phyloP scores from a whole-genome alignment of 176 grass and related monocot species.

The Elaeis guineensis region DNA sequence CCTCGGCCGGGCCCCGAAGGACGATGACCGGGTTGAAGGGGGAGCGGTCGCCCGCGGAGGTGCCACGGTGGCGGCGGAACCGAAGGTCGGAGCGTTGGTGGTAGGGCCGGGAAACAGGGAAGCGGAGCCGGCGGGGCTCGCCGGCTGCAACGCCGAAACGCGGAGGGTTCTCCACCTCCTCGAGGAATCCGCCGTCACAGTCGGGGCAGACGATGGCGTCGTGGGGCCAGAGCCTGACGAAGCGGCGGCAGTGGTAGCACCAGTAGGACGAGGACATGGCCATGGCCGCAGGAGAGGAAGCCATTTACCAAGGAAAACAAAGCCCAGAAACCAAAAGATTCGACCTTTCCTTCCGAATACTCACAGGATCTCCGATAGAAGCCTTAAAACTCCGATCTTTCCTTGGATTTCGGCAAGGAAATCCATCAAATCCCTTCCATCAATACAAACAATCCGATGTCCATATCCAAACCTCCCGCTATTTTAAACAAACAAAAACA shows the following conservation, averaged over 20 bases:
- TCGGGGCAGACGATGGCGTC: slow-evolving; percentile 25
- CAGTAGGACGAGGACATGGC: slow-evolving; percentile 35
- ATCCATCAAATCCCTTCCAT: background rate
- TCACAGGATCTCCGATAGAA: background rate
- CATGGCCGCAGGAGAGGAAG: background rate
- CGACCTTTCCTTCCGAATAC: background rate
- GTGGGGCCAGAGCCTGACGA: slow-evolving; percentile 26
- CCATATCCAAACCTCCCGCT: too few species aligned
- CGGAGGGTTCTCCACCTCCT: slow-evolving; percentile 35
- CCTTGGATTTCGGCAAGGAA: background rate
- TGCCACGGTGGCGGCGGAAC: slow-evolving; percentile 13
- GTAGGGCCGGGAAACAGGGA: background rate
- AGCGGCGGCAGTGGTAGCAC: slow-evolving; percentile 52
- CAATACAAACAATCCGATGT: too few species aligned
- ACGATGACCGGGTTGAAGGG: slow-evolving; percentile 59
- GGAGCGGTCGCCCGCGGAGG: slow-evolving; percentile 4
- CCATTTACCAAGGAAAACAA: background rate
- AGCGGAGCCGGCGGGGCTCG: slow-evolving; percentile 7
- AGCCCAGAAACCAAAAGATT: background rate
- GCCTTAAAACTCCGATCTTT: slow-evolving; percentile 8
- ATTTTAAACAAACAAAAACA: too few species aligned
- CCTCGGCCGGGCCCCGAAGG: slow-evolving; percentile 27
- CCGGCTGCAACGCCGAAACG: slow-evolving; percentile 11
- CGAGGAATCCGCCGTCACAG: slow-evolving; percentile 51
- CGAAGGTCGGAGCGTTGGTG: slow-evolving; percentile 27